A percentile compares a stretch with the other conserved stretches of the same genome.
Evolutionary conservation across 2,329 filamentous ascomycete genomes (phyloP).

Genomic region (Aureobasidium melanogenum): DNA sequence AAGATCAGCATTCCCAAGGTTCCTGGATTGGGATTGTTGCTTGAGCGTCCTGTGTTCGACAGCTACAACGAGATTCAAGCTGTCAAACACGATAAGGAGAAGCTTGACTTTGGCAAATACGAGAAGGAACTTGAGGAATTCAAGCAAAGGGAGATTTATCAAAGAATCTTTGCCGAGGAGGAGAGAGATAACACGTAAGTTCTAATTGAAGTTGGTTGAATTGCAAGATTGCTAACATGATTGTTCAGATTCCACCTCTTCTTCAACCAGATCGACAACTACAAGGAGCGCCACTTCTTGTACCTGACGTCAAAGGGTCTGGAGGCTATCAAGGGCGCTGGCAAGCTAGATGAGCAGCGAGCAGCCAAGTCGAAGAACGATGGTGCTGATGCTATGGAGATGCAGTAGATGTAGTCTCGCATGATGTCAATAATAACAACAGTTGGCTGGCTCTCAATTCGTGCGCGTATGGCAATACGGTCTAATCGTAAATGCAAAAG

Average conservation of each 20-base stretch:
- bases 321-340: conserved; percentile 28
- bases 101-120: conserved; percentile 70
- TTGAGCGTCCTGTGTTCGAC: conserved; percentile 88
- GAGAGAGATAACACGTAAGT: conserved; percentile 78
- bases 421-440: neutral
- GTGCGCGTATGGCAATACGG: neutral
- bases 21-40: conserved; percentile 74
- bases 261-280: conserved; percentile 44
- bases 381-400: conserved; percentile 1
- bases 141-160: conserved; percentile 87
- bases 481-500: neutral
- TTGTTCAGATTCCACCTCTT: conserved; percentile 35
- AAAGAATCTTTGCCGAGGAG: conserved; percentile 82
- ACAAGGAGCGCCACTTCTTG: conserved; percentile 40
- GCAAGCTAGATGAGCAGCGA: neutral
- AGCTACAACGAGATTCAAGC: conserved; percentile 71
- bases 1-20: conserved; percentile 89
- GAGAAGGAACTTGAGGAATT: conserved; percentile 76
- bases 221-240: neutral
- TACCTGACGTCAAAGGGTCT: conserved; percentile 42
- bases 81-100: conserved; percentile 53
- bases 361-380: neutral
- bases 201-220: neutral
- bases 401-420: neutral
- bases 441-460: neutral